These are phyloP conservation scores for Gleditsia sinensis DNA, from an alignment of 306 rosid genomes.

Conservation along the genomic window DNA sequence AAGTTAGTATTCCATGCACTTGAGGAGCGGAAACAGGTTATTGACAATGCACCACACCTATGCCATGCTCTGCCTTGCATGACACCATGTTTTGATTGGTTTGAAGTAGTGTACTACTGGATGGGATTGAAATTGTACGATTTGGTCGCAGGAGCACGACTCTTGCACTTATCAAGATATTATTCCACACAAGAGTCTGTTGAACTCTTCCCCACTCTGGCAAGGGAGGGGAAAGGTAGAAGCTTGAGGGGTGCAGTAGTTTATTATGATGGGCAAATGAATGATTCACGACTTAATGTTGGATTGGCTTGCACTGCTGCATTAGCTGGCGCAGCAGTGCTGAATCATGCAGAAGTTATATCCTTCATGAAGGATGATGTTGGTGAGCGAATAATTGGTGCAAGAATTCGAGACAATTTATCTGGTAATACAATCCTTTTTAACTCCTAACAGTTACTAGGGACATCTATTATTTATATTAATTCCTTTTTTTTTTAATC, in stretches of 20 bases:
- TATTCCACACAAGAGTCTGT: constrained; percentile 84
- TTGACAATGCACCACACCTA: constrained; percentile 96
- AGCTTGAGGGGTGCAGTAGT: constrained; percentile 92
- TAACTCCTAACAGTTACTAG: neutral
- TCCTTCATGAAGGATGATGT: constrained; percentile 81
- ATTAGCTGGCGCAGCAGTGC: constrained; percentile 96
- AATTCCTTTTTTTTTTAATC: neutral
- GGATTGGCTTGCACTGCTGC: constrained; percentile 97
- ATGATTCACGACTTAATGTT: constrained; percentile 91
- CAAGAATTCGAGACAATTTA: constrained; percentile 76
- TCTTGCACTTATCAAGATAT: constrained; percentile 90
- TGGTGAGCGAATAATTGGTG: constrained; percentile 73
- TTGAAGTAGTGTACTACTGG: constrained; percentile 93
- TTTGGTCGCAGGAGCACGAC: constrained; percentile 83
- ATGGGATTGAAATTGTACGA: constrained; percentile 92
- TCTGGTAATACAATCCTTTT: constrained; percentile 59
- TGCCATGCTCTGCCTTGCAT: constrained; percentile 98
- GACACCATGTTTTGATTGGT: constrained; percentile 98
- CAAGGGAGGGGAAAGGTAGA: constrained; percentile 65
- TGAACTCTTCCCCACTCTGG: constrained; percentile 93
- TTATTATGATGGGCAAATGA: constrained; percentile 99
- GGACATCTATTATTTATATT: neutral
- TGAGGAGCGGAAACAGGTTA: constrained; percentile 89
- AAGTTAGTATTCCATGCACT: constrained; percentile 98
- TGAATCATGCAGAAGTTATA: constrained; percentile 92